These are phyloP conservation scores for Solanum pinnatisectum DNA, from an alignment of 257 asterid genomes.

Conservation along the genomic window DNA sequence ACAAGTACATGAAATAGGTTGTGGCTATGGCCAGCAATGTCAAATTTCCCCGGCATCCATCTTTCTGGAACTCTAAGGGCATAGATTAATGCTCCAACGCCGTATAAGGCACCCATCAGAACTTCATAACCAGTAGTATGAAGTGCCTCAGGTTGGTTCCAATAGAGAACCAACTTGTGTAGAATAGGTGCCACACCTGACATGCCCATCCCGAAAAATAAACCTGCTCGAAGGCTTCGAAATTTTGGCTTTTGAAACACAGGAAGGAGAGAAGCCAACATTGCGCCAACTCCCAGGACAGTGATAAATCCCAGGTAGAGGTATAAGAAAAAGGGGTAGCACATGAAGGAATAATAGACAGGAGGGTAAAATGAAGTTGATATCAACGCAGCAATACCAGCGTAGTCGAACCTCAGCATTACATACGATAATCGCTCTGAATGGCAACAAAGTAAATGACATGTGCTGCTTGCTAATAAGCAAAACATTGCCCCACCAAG, in stretches of 20 bases:
- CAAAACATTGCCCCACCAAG: constrained; percentile 98
- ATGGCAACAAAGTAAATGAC: constrained; percentile 88
- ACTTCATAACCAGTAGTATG: constrained; percentile 69
- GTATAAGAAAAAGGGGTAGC: constrained; percentile 71
- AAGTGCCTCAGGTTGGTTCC: constrained; percentile 85
- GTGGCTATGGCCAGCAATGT: constrained; percentile 88
- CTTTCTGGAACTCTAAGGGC: constrained; percentile 79
- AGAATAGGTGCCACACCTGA: constrained; percentile 78
- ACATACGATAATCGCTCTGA: constrained; percentile 71
- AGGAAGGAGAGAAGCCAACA: constrained; percentile 72
- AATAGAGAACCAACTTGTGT: constrained; percentile 69
- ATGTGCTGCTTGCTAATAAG: constrained; percentile 75
- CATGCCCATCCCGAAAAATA: constrained; percentile 86
- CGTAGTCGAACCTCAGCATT: constrained; percentile 89
- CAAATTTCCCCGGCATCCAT: constrained; percentile 96
- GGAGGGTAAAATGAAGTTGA: constrained; percentile 93
- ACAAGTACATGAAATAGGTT: constrained; percentile 87
- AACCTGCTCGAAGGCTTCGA: constrained; percentile 59
- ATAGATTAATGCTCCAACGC: constrained; percentile 69
- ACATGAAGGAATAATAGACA: constrained; percentile 90
- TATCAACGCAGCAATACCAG: constrained; percentile 85
- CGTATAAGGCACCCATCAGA: constrained; percentile 79
- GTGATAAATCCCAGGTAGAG: constrained; percentile 88
- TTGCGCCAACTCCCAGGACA: constrained; percentile 57
- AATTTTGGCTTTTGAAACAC: constrained; percentile 73